Evolutionary conservation across 192 early-diverging fungal genomes (phyloP).

Genomic region (Gryganskiella cystojenkinii): DNA sequence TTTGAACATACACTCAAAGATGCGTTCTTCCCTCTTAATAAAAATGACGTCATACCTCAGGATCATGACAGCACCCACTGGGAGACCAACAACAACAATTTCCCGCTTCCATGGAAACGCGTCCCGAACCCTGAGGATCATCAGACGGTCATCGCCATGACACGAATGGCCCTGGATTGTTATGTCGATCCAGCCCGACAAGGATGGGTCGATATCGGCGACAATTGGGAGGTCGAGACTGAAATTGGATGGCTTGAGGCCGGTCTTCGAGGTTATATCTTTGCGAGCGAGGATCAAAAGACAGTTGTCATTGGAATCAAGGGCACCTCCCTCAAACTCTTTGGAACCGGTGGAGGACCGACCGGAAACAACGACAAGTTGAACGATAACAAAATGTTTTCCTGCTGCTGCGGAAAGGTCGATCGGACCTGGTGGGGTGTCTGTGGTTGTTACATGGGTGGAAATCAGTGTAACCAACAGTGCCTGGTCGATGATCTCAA

Average conservation of each 20-base stretch:
- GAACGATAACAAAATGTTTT: slow-evolving; percentile 93
- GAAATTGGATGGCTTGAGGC: slow-evolving; percentile 67
- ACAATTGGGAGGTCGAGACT: slow-evolving; percentile 65
- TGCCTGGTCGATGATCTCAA: slow-evolving; percentile 62
- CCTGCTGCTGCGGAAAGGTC: slow-evolving; percentile 93
- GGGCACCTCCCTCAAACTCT: slow-evolving; percentile 69
- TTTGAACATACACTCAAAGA: slow-evolving; percentile 22
- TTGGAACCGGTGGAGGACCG: slow-evolving; percentile 63
- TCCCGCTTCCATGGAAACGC: slow-evolving; percentile 15
- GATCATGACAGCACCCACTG: neutral
- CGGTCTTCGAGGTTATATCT: slow-evolving; percentile 88
- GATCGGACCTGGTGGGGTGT: slow-evolving; percentile 84
- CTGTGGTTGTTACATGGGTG: slow-evolving; percentile 81
- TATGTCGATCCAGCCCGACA: slow-evolving; percentile 71
- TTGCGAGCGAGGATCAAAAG: slow-evolving; percentile 70
- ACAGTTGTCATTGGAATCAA: slow-evolving; percentile 86
- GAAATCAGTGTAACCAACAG: slow-evolving; percentile 62
- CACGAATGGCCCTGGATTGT: slow-evolving; percentile 83
- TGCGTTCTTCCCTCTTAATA: slow-evolving; percentile 1
- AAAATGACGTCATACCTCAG: neutral
- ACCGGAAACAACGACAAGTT: slow-evolving; percentile 78
- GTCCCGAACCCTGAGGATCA: slow-evolving; percentile 80
- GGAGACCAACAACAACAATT: neutral
- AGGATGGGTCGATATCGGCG: slow-evolving; percentile 73
- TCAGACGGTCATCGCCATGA: slow-evolving; percentile 74